Evolutionary conservation across 805 yeast species (phyloP).

Genomic region (Barnettozyma californica): DNA sequence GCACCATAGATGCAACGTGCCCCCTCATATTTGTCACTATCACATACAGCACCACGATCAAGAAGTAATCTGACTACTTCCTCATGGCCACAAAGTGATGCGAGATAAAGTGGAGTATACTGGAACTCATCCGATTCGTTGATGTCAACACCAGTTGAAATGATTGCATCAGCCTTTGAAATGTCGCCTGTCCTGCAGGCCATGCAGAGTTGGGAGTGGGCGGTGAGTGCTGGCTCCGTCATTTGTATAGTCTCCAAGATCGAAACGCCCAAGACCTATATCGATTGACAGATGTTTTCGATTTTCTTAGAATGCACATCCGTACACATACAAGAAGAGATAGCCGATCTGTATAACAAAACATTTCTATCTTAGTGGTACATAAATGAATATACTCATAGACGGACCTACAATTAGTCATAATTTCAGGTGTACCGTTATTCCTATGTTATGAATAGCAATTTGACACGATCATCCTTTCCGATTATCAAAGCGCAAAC

Average conservation of each 20-base stretch:
- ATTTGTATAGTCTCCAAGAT: no score
- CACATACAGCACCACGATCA: constrained; percentile 69
- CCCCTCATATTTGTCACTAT: constrained; percentile 78
- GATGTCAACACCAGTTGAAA: constrained; percentile 45
- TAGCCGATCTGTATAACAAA: no score
- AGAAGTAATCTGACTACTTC: constrained; percentile 56
- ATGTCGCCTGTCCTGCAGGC: constrained; percentile 70
- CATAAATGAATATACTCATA: no score
- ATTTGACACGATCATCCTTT: neutral
- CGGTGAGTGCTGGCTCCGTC: neutral
- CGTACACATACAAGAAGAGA: no score
- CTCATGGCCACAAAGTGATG: constrained; percentile 72
- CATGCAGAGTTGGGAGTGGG: constrained; percentile 40
- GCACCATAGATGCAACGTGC: constrained; percentile 78
- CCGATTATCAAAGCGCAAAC: neutral
- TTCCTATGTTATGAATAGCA: neutral
- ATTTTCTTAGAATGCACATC: no score
- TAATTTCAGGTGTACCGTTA: neutral
- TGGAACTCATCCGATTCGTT: constrained; percentile 62
- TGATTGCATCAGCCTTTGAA: constrained; percentile 53
- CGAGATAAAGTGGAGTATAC: constrained; percentile 68
- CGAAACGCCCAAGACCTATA: no score
- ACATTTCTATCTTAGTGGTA: no score
- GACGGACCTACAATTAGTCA: neutral
- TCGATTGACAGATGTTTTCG: no score